Evolutionary conservation across 2,329 filamentous ascomycete genomes (phyloP).

Genomic region (Aspergillus hortae): DNA sequence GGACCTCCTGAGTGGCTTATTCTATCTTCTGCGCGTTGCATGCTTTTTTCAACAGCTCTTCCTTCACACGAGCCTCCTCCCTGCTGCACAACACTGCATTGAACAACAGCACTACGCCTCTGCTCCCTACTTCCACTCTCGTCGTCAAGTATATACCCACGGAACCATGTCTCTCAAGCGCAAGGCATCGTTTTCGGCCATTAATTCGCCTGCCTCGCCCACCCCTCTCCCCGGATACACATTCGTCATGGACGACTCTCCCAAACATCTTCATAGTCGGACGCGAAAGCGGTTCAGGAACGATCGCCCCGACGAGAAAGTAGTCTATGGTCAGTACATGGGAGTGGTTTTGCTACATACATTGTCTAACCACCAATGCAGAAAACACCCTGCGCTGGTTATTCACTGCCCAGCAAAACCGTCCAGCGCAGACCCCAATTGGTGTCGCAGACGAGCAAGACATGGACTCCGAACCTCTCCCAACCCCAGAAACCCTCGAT

Average conservation of each 20-base stretch:
- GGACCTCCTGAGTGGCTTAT: too few species aligned
- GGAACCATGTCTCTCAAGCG: slow-evolving; percentile 55
- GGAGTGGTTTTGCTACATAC: background rate
- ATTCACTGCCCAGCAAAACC: slow-evolving; percentile 34
- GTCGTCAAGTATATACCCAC: background rate
- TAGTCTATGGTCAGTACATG: slow-evolving; percentile 49
- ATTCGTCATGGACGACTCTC: slow-evolving; percentile 30
- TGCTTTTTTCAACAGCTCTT: background rate
- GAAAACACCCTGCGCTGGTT: slow-evolving; percentile 43
- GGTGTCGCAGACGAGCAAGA: slow-evolving; percentile 17
- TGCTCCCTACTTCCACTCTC: background rate
- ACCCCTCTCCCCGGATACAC: slow-evolving; percentile 19
- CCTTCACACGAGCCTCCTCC: background rate
- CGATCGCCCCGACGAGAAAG: slow-evolving; percentile 54
- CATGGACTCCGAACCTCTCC: slow-evolving; percentile 23
- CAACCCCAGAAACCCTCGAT: slow-evolving; percentile 28
- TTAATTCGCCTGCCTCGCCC: slow-evolving; percentile 38
- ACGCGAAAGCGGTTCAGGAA: slow-evolving; percentile 59
- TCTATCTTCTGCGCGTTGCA: background rate
- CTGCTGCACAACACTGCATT: too few species aligned
- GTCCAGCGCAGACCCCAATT: slow-evolving; percentile 12
- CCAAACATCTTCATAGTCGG: slow-evolving; percentile 50
- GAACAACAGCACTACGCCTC: too few species aligned
- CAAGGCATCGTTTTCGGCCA: slow-evolving; percentile 52
- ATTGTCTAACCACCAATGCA: slow-evolving; percentile 17